phyloP scores from a whole-genome alignment of 441 rosid species.

The Euphorbia corollata region DNA sequence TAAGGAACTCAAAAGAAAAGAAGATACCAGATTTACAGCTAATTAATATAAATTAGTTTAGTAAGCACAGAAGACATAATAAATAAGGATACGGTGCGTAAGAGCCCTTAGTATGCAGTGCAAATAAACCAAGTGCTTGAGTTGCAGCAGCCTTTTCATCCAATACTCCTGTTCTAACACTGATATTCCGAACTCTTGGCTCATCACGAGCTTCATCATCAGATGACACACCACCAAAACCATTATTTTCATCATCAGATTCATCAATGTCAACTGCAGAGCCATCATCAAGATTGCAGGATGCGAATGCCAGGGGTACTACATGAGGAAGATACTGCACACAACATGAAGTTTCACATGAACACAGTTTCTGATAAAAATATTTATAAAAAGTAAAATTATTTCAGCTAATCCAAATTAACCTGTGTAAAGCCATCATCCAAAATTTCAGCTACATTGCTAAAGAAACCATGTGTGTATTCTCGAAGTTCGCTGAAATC shows the following conservation, averaged over 20 bases:
- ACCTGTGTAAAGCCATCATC: constrained; percentile 86
- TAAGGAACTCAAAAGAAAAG: constrained; percentile 34
- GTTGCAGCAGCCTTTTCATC: constrained; percentile 99
- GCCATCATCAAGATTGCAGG: constrained; percentile 99
- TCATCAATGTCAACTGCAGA: constrained; percentile 89
- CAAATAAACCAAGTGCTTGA: constrained; percentile 96
- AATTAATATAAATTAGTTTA: background rate
- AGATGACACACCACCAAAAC: constrained; percentile 91
- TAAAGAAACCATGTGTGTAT: constrained; percentile 95
- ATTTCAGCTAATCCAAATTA: constrained; percentile 15
- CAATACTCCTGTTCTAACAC: constrained; percentile 90
- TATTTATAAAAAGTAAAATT: background rate
- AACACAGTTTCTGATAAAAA: constrained; percentile 12
- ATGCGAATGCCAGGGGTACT: constrained; percentile 76
- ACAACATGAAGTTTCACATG: constrained; percentile 18
- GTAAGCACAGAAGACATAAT: background rate
- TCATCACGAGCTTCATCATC: constrained; percentile 99
- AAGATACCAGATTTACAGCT: background rate
- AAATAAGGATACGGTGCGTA: constrained; percentile 78
- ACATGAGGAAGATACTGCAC: constrained; percentile 88
- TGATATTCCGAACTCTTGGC: constrained; percentile 88
- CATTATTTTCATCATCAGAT: constrained; percentile 83
- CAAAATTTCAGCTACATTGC: constrained; percentile 91
- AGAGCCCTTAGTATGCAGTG: constrained; percentile 71
- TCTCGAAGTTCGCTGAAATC: constrained; percentile 97